A percentile compares a stretch with the other conserved stretches of the same genome.
These are phyloP conservation scores for Catharanthus roseus DNA, from an alignment of 257 asterid species.

Conservation along the genomic window DNA sequence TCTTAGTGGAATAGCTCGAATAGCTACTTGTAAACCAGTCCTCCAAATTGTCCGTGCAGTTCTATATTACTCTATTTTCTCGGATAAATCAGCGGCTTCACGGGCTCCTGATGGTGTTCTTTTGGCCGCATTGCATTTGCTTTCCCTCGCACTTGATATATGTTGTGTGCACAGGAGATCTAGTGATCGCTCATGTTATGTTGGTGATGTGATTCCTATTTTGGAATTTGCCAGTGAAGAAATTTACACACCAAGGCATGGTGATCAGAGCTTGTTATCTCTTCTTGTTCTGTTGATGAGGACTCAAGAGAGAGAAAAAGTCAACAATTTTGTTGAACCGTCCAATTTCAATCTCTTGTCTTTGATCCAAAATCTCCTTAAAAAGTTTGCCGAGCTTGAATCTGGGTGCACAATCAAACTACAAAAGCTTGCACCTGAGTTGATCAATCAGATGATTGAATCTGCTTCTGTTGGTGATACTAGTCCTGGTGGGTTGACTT, in stretches of 20 bases:
- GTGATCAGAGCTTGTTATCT: constrained; percentile 84
- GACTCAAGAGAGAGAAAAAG: constrained; percentile 62
- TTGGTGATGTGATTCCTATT: constrained; percentile 60
- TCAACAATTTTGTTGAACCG: constrained; percentile 54
- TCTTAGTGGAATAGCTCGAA: constrained; percentile 70
- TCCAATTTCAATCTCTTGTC: constrained; percentile 47
- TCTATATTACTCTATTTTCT: constrained; percentile 66
- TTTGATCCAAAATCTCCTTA: constrained; percentile 50
- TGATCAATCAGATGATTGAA: constrained; percentile 52
- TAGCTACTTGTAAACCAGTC: constrained; percentile 78
- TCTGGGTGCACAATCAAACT: constrained; percentile 62
- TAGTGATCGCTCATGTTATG: constrained; percentile 42
- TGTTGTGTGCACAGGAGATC: constrained; percentile 56
- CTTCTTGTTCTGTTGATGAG: constrained; percentile 82
- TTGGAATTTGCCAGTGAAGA: constrained; percentile 78
- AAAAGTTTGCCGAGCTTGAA: constrained; percentile 74
- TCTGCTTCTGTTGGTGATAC: constrained; percentile 31
- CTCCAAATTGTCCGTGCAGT: constrained; percentile 79
- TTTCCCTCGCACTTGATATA: constrained; percentile 77
- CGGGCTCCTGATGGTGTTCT: constrained; percentile 89
- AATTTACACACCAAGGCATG: constrained; percentile 43
- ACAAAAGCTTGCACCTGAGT: constrained; percentile 75
- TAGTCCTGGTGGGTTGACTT: constrained; percentile 28
- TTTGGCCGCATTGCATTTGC: constrained; percentile 71
- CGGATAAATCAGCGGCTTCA: constrained; percentile 43